Conservation (phyloP, 345 rosid species). For the Lepidium africanum region DNA sequence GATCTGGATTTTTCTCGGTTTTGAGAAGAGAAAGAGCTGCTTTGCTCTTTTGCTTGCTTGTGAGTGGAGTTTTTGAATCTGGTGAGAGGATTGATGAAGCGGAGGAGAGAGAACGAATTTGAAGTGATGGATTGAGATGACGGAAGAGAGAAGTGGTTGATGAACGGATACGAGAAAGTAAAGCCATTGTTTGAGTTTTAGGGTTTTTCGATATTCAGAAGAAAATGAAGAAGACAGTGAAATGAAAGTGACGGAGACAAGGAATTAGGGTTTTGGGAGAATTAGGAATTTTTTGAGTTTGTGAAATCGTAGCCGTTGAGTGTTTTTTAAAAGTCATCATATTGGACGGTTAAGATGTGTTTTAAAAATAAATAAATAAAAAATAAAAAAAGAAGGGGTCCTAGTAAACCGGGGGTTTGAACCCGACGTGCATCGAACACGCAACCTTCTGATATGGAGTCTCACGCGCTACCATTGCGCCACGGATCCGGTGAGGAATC, state of each 20-base stretch:
- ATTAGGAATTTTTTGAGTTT: not conserved
- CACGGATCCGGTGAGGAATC: conserved; percentile 48
- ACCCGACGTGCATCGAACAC: conserved; percentile 62
- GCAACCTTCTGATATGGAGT: conserved; percentile 99
- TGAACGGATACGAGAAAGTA: conserved; percentile 41
- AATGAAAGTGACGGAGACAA: not conserved
- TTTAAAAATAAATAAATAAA: not conserved
- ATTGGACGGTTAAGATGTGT: conserved; percentile 14
- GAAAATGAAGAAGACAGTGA: not conserved
- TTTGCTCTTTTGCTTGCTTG: conserved; percentile 49
- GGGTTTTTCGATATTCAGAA: not conserved
- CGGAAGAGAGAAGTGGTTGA: conserved; percentile 4
- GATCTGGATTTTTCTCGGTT: conserved; percentile 59
- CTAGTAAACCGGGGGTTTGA: not conserved
- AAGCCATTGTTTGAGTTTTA: conserved; percentile 36
- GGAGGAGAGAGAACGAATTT: conserved; percentile 14
- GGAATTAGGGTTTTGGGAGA: conserved; percentile 12
- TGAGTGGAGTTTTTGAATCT: conserved; percentile 39
- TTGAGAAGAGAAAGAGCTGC: conserved; percentile 66
- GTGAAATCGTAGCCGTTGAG: conserved; percentile 5
- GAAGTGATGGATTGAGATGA: conserved; percentile 13
- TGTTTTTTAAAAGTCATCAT: not conserved
- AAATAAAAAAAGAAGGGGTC: not conserved
- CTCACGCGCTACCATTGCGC: conserved; percentile 99
- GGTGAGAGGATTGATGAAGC: conserved; percentile 39